Evolutionary conservation across 2,329 filamentous ascomycete species (phyloP).

Genomic region (Talaromyces amestolkiae): DNA sequence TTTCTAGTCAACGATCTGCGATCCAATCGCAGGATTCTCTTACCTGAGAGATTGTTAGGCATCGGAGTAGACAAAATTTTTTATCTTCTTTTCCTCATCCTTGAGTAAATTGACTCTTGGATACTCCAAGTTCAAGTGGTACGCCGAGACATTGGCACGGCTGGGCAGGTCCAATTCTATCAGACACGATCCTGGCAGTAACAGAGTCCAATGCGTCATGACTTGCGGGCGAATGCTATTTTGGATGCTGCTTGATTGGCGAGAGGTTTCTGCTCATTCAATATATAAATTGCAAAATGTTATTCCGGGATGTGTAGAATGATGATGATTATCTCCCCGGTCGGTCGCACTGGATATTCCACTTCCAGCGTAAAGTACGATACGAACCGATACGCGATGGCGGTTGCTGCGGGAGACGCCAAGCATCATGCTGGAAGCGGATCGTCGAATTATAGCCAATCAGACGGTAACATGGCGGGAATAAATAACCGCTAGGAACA

Average conservation of each 20-base stretch:
- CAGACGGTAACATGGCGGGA: not conserved
- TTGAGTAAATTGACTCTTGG: too few relatives aligned
- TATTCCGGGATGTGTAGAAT: not conserved
- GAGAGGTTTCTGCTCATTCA: not conserved
- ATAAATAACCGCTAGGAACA: constrained; percentile 1
- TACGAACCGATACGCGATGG: not conserved
- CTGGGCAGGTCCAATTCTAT: constrained; percentile 10
- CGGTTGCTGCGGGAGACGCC: not conserved
- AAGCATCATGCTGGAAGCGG: not conserved
- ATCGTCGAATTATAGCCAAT: not conserved
- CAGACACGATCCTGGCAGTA: not conserved
- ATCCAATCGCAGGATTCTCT: constrained; percentile 2
- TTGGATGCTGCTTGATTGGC: not conserved
- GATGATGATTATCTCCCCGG: not conserved
- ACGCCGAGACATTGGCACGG: constrained; percentile 19
- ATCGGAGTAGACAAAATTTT: not conserved
- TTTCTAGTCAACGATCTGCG: not conserved
- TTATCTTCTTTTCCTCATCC: not conserved
- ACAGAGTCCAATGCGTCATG: not conserved
- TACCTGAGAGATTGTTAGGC: not conserved
- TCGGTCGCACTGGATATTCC: not conserved
- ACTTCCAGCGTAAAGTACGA: not conserved
- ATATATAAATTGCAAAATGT: not conserved
- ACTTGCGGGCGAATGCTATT: not conserved
- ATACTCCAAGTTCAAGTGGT: not conserved